These are phyloP conservation scores for Mucor plumbeus DNA, from an alignment of 371 early-diverging fungal species.

Conservation along the genomic window DNA sequence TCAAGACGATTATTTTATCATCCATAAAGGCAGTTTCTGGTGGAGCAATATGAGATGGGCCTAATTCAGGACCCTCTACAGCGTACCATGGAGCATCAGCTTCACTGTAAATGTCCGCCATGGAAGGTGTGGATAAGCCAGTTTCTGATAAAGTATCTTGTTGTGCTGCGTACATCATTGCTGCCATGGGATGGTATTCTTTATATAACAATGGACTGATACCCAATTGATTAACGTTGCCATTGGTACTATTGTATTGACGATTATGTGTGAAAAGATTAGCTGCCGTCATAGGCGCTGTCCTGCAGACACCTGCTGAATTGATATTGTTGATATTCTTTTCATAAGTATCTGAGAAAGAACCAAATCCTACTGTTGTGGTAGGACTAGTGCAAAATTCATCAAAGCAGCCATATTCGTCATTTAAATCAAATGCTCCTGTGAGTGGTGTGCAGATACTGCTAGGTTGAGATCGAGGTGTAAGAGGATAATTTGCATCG, in stretches of 20 bases:
- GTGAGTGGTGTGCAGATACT: constrained; percentile 15
- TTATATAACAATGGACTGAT: constrained; percentile 3
- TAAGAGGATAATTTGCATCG: constrained; percentile 11
- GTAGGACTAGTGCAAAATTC: constrained; percentile 32
- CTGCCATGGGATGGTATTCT: constrained; percentile 15
- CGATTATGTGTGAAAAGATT: constrained; percentile 29
- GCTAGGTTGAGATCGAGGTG: constrained; percentile 10
- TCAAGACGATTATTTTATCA: constrained; percentile 34
- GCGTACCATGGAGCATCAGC: constrained; percentile 51
- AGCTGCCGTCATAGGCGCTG: constrained; percentile 28
- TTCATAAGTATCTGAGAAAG: background rate
- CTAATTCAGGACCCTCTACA: constrained; percentile 28
- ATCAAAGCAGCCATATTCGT: constrained; percentile 14
- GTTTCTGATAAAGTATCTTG: constrained; percentile 24
- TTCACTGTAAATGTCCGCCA: constrained; percentile 26
- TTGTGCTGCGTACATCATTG: constrained; percentile 8
- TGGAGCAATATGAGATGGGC: constrained; percentile 4
- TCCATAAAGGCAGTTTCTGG: constrained; percentile 2
- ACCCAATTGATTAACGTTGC: constrained; percentile 13
- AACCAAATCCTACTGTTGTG: background rate
- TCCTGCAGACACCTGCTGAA: constrained; percentile 11
- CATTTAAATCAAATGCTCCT: constrained; percentile 12
- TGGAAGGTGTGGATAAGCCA: constrained; percentile 20
- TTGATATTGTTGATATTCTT: background rate
- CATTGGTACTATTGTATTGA: constrained; percentile 1